Percentiles rank a stretch among this genome's conserved stretches.
phyloP scores from a whole-genome alignment of 108 stramenopile species.

The Skeletonema potamos region DNA sequence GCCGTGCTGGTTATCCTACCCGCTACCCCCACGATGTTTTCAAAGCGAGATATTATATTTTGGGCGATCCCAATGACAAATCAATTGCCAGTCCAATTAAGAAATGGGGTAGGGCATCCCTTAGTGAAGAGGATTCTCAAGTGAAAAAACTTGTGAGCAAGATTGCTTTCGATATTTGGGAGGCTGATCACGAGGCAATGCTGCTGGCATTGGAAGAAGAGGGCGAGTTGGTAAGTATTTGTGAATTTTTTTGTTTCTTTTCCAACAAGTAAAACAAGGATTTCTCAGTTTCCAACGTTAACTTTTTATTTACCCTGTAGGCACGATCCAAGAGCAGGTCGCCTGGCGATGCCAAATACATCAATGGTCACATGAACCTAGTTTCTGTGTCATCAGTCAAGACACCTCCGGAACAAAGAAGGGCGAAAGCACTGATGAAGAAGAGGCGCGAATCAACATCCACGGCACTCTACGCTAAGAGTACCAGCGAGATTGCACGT shows the following conservation, averaged over 20 bases:
- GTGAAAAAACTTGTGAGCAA: conserved; percentile 76
- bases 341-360: conserved; percentile 14
- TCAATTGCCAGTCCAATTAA: conserved; percentile 51
- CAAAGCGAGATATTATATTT: conserved; percentile 76
- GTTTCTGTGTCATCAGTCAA: conserved; percentile 72
- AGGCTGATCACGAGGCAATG: conserved; percentile 71
- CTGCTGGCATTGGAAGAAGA: conserved; percentile 42
- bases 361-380: conserved; percentile 53
- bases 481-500: conserved; percentile 50
- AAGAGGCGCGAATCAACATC: conserved; percentile 25
- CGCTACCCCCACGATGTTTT: conserved; percentile 86
- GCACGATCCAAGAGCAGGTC: conserved; percentile 9
- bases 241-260: background rate
- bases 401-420: conserved; percentile 56
- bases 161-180: conserved; percentile 84
- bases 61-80: conserved; percentile 60
- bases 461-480: conserved; percentile 18
- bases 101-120: conserved; percentile 8
- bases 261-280: background rate
- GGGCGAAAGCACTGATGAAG: conserved; percentile 34
- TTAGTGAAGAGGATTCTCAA: conserved; percentile 34
- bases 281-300: background rate
- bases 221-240: conserved; percentile 5
- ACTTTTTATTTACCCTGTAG: background rate
- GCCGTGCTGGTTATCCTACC: conserved; percentile 94